A percentile compares a stretch with the other conserved stretches of the same genome.
These are phyloP conservation scores for Centaurea solstitialis DNA, from an alignment of 129 eudicot genomes.

Conservation along the genomic window DNA sequence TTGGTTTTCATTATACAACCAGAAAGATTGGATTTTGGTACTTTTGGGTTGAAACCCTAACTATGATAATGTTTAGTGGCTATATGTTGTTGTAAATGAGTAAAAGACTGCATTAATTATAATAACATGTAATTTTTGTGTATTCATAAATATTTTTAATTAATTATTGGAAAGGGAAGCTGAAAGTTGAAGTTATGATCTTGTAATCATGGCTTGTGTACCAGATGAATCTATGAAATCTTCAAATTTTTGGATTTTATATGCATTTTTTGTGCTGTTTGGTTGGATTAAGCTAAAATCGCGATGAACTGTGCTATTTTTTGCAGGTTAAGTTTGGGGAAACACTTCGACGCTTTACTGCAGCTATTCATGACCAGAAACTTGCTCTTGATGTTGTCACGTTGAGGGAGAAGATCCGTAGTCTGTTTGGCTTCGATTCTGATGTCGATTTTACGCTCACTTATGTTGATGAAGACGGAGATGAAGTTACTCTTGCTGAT, in stretches of 20 bases:
- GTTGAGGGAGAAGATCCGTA: constrained; percentile 55
- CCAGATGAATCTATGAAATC: not conserved
- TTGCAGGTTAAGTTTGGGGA: constrained; percentile 83
- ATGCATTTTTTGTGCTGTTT: not conserved
- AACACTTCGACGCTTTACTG: constrained; percentile 77
- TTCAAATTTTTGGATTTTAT: not conserved
- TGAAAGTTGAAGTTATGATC: not conserved
- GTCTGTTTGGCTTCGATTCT: constrained; percentile 58
- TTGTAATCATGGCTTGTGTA: not conserved
- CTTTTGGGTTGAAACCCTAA: not conserved
- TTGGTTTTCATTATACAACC: not conserved
- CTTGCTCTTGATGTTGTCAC: constrained; percentile 51
- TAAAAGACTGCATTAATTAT: not conserved
- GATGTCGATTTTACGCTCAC: constrained; percentile 55
- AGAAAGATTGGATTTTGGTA: not conserved
- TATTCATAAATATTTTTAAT: not conserved
- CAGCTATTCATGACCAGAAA: constrained; percentile 36
- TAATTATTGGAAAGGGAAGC: not conserved
- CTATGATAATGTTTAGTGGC: not conserved
- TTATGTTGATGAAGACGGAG: constrained; percentile 85
- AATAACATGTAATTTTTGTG: not conserved
- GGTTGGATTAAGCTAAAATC: not conserved
- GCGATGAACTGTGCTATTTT: not conserved
- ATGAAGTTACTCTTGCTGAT: constrained; percentile 78
- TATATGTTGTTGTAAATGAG: not conserved